Conservation (phyloP, 2,329 filamentous ascomycete genomes). For the Cadophora sp. region DNA sequence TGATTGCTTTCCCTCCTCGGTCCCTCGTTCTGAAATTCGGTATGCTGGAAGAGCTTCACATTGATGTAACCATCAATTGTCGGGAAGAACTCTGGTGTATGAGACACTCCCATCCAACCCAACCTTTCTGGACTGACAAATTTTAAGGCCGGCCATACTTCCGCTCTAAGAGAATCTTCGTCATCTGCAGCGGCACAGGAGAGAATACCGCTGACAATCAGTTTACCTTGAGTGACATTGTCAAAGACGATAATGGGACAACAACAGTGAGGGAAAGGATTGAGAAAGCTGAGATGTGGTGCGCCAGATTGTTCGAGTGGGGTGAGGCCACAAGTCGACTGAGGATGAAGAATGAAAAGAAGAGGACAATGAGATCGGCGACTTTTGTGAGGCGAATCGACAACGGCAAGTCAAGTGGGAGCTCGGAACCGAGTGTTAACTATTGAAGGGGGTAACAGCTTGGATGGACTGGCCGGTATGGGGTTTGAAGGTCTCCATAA, state of each 20-base stretch:
- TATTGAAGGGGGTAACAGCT: too few relatives aligned
- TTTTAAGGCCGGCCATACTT: not conserved
- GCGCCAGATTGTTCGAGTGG: not conserved
- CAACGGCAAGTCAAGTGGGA: not conserved
- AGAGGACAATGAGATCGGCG: not conserved
- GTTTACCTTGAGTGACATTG: not conserved
- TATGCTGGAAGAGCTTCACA: not conserved
- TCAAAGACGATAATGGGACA: not conserved
- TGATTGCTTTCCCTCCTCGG: not conserved
- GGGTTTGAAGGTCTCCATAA: too few relatives aligned
- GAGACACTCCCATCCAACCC: not conserved
- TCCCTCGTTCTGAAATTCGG: not conserved
- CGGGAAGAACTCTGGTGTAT: not conserved
- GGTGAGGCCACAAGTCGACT: not conserved
- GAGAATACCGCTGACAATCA: not conserved
- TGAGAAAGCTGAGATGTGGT: conserved; percentile 9
- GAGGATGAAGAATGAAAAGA: not conserved
- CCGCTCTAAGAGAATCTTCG: not conserved
- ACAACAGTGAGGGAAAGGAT: not conserved
- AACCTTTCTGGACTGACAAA: not conserved
- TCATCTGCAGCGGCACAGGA: not conserved
- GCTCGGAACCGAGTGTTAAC: too few relatives aligned
- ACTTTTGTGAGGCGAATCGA: not conserved
- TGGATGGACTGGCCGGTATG: too few relatives aligned
- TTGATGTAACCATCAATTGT: conserved; percentile 12